Base-by-base conservation (phyloP, 2,329 filamentous ascomycete genomes). In the Epichloe uncinata region DNA sequence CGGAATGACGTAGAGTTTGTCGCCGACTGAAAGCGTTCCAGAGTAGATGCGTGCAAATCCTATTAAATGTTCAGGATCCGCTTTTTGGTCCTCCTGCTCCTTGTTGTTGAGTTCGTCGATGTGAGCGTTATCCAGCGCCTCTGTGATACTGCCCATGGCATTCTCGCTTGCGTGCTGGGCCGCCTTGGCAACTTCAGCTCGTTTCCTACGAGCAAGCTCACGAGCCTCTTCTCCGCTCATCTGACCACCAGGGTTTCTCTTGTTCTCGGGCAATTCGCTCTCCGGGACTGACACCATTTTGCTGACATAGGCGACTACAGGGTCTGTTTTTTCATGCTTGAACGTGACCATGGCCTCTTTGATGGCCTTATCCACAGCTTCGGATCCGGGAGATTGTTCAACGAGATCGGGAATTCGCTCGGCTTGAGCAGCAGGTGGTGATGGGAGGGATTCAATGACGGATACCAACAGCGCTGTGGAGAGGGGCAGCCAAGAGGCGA, bases 221-320 rank as follows among this genome's bases (percentile, higher is more conserved):
- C 87, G 75, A 3, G 93, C 93, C 67, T 97, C 93, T 54, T 95
- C 93, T 1, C 88, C 85, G 38, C 80, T 95, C 60, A 97, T 75
- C 42, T 82, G 81, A 0, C 84, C 83, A 15, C 69, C 66, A 15
- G 81, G 76, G 34, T 53, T 55, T 43, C 87, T 77, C 65, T 85
- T 94, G 64, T 95, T 95, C 48, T 91, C 80, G 0, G 87, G 86
- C 5, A 98, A 72, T 59, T 98, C 91, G 65, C 87, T 96, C 61
- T 94, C 87, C 0, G 89, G 91, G 12, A 98, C 77, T 0, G 93
- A 93, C 1, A 97, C 87, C 89, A 98, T 96, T 65, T 98, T 98
- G 69, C 91, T 97, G 53, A 98, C 87, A 57, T 95, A 98, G 8
- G 87, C 91, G 2, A 98, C 87, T 0, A 95, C 81, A 0, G 91